phyloP scores from a whole-genome alignment of 306 rosid species.

The Medicago ruthenica region DNA sequence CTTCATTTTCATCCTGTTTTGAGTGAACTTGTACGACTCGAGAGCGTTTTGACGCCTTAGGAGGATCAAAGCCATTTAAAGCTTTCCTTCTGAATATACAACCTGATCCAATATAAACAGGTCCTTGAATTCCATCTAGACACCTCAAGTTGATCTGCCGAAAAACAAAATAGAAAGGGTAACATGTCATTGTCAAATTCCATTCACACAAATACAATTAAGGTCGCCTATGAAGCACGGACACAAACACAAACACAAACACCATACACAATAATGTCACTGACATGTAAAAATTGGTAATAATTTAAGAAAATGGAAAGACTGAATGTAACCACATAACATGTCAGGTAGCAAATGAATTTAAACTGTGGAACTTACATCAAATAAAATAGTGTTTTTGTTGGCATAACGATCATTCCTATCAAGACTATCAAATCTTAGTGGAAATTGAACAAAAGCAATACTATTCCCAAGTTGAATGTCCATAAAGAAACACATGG shows the following conservation, averaged over 20 bases:
- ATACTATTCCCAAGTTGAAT: slow-evolving; percentile 82
- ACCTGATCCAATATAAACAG: slow-evolving; percentile 86
- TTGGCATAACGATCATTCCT: slow-evolving; percentile 91
- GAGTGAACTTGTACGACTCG: slow-evolving; percentile 66
- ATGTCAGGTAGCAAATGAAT: neutral
- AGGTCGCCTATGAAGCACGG: neutral
- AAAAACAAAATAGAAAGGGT: slow-evolving; percentile 25
- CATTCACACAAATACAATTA: neutral
- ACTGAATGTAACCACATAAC: neutral
- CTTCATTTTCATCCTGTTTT: slow-evolving; percentile 76
- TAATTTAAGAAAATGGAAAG: neutral
- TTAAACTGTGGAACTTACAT: slow-evolving; percentile 56
- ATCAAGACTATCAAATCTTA: slow-evolving; percentile 91
- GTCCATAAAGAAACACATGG: slow-evolving; percentile 98
- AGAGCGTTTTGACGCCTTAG: slow-evolving; percentile 82
- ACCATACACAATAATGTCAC: neutral
- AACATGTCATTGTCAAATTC: slow-evolving; percentile 3
- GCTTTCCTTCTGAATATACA: slow-evolving; percentile 93
- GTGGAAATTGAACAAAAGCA: slow-evolving; percentile 92
- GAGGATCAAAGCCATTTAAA: slow-evolving; percentile 79
- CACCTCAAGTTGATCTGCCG: slow-evolving; percentile 87
- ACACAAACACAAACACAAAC: neutral
- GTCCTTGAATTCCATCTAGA: slow-evolving; percentile 98
- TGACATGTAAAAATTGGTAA: neutral
- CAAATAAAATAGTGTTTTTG: slow-evolving; percentile 89